phyloP scores from a whole-genome alignment of 768 basidiomycete species.

The Tylopilus balloui region DNA sequence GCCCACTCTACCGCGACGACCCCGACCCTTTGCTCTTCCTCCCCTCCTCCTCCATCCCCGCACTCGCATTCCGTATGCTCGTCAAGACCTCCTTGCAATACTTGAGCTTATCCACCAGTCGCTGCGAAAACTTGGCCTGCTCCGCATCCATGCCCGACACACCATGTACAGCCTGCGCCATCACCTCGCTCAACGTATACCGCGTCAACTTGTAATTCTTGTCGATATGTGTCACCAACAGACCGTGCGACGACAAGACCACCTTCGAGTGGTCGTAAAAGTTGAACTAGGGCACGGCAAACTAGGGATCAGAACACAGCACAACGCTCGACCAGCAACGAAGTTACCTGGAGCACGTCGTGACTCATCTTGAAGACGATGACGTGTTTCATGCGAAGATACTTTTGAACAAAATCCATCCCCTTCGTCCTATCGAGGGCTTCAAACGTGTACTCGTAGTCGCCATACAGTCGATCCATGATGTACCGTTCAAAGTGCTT shows the following conservation, averaged over 20 bases:
- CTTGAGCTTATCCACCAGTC: slow-evolving; percentile 65
- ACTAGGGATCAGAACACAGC: neutral
- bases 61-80: slow-evolving; percentile 62
- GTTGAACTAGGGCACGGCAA: slow-evolving; percentile 81
- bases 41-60: slow-evolving; percentile 26
- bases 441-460: slow-evolving; percentile 78
- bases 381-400: slow-evolving; percentile 93
- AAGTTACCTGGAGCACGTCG: slow-evolving; percentile 84
- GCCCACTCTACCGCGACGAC: slow-evolving; percentile 11
- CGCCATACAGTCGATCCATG: slow-evolving; percentile 81
- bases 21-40: neutral
- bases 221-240: slow-evolving; percentile 85
- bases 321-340: neutral
- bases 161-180: slow-evolving; percentile 46
- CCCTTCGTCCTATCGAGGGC: slow-evolving; percentile 66
- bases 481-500: slow-evolving; percentile 95
- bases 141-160: slow-evolving; percentile 42
- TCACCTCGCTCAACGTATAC: slow-evolving; percentile 66
- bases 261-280: slow-evolving; percentile 98
- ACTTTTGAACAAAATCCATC: slow-evolving; percentile 95
- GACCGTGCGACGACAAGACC: slow-evolving; percentile 77
- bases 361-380: slow-evolving; percentile 96
- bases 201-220: slow-evolving; percentile 77
- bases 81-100: slow-evolving; percentile 82
- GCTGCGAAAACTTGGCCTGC: slow-evolving; percentile 55